Evolutionary conservation across 495 filamentous ascomycete species (phyloP).

Genomic region (Jackrogersella minutella): DNA sequence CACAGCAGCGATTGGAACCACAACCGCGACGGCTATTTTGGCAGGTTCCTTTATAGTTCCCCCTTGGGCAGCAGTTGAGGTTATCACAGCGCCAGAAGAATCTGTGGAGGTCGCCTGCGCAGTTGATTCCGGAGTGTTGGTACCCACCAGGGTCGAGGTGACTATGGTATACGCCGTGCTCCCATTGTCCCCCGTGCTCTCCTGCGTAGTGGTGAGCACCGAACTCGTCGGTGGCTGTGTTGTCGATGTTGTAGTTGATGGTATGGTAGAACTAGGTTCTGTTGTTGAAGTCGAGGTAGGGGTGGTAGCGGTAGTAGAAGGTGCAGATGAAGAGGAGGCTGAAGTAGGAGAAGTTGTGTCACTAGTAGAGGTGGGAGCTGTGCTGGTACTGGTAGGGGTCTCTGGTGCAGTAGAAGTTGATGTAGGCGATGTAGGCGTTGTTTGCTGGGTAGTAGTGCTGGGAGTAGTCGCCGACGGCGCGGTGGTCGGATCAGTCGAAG

Average conservation of each 20-base stretch:
- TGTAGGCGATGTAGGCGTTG: slow-evolving; percentile 22
- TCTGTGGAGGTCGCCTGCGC: slow-evolving; percentile 38
- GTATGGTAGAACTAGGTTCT: slow-evolving; percentile 35
- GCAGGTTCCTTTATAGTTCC: slow-evolving; percentile 65
- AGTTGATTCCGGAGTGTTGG: slow-evolving; percentile 23
- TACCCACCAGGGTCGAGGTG: slow-evolving; percentile 37
- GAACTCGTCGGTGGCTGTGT: slow-evolving; percentile 17
- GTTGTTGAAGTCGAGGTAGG: slow-evolving; percentile 31
- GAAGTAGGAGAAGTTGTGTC: slow-evolving; percentile 11
- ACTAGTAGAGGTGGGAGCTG: slow-evolving; percentile 3
- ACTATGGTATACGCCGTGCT: slow-evolving; percentile 36
- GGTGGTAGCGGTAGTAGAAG: slow-evolving; percentile 38
- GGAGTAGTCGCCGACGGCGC: slow-evolving; percentile 29
- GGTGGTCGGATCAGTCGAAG: slow-evolving; percentile 29
- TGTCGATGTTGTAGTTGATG: slow-evolving; percentile 42
- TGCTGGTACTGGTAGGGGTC: slow-evolving; percentile 16
- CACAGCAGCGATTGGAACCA: slow-evolving; percentile 89
- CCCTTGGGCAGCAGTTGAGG: slow-evolving; percentile 38
- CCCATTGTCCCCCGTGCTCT: slow-evolving; percentile 32
- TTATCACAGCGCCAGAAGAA: slow-evolving; percentile 42
- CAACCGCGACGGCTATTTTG: slow-evolving; percentile 90
- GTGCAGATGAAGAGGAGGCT: slow-evolving; percentile 42
- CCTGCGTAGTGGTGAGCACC: slow-evolving; percentile 38
- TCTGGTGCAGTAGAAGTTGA: slow-evolving; percentile 17
- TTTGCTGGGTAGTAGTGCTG: slow-evolving; percentile 39